Percentiles rank a stretch among this genome's conserved stretches.
Evolutionary conservation across 2,329 filamentous ascomycete species (phyloP).

Genomic region (Blumeriella jaapii): DNA sequence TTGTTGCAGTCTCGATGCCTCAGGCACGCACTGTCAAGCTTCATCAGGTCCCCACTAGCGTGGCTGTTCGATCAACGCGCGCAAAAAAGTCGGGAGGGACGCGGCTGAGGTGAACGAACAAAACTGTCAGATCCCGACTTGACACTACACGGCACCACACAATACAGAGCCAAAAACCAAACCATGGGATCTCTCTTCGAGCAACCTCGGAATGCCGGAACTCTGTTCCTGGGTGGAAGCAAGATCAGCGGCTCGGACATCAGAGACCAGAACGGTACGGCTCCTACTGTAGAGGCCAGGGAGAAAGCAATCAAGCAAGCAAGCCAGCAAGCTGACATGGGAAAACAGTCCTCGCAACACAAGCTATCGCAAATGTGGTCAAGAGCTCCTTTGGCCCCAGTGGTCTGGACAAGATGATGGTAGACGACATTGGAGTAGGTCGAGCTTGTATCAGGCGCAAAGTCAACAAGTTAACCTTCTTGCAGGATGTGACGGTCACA

Average conservation of each 20-base stretch:
- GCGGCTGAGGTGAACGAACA: not conserved
- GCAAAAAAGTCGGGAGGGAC: no score
- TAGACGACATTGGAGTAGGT: constrained; percentile 90
- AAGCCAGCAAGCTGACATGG: constrained; percentile 10
- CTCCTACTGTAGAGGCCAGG: not conserved
- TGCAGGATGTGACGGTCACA: constrained; percentile 89
- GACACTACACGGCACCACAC: no score
- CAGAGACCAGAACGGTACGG: constrained; percentile 32
- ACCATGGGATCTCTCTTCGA: constrained; percentile 92
- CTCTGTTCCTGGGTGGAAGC: constrained; percentile 89
- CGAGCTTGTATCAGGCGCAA: constrained; percentile 3
- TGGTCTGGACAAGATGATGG: constrained; percentile 99
- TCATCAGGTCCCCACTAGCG: no score
- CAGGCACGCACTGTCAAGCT: no score
- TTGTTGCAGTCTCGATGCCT: no score
- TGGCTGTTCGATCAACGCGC: no score
- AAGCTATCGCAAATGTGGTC: constrained; percentile 96
- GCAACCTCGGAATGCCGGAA: constrained; percentile 82
- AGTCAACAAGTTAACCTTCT: constrained; percentile 14
- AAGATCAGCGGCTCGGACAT: constrained; percentile 98
- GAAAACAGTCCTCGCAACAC: constrained; percentile 73
- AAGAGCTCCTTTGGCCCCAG: constrained; percentile 98
- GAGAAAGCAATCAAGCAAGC: not conserved
- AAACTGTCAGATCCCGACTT: no score
- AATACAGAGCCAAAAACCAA: no score